Evolutionary conservation across 495 filamentous ascomycete genomes (phyloP).

Genomic region (Glarea lozoyensis): DNA sequence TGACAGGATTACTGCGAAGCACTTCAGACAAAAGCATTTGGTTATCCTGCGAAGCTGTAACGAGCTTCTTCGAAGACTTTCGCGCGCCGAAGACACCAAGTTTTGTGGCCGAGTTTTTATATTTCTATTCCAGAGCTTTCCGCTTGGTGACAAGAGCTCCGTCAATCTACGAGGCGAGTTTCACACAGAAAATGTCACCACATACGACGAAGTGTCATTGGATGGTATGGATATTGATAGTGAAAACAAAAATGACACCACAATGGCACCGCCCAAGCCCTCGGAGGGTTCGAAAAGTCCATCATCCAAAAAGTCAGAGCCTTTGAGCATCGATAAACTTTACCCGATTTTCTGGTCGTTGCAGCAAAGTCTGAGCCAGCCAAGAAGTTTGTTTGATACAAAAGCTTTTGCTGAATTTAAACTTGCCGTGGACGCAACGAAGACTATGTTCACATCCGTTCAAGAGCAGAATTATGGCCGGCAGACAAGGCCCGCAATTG

Average conservation of each 20-base stretch:
- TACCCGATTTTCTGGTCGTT: slow-evolving; percentile 94
- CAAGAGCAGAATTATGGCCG: slow-evolving; percentile 51
- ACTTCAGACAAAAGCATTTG: slow-evolving; percentile 76
- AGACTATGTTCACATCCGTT: slow-evolving; percentile 69
- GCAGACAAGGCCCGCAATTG: slow-evolving; percentile 46
- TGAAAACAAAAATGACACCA: too few relatives aligned
- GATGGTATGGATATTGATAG: slow-evolving; percentile 48
- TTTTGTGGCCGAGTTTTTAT: slow-evolving; percentile 97
- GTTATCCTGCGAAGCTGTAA: slow-evolving; percentile 90
- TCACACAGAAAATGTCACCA: slow-evolving; percentile 90
- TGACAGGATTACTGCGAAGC: slow-evolving; percentile 75
- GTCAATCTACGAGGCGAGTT: slow-evolving; percentile 96
- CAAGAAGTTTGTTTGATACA: slow-evolving; percentile 66
- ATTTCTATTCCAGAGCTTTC: slow-evolving; percentile 95
- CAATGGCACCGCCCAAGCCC: too few relatives aligned
- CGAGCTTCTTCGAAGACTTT: slow-evolving; percentile 83
- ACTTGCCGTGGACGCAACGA: slow-evolving; percentile 62
- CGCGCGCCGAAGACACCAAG: slow-evolving; percentile 88
- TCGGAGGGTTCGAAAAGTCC: slow-evolving; percentile 49
- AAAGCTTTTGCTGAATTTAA: slow-evolving; percentile 71
- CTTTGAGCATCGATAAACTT: slow-evolving; percentile 57
- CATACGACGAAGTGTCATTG: slow-evolving; percentile 54
- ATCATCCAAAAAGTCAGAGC: slow-evolving; percentile 34
- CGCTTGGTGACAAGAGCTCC: slow-evolving; percentile 89
- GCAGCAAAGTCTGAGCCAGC: slow-evolving; percentile 85